phyloP scores from a whole-genome alignment of 805 yeast species.

The Candida ficus region DNA sequence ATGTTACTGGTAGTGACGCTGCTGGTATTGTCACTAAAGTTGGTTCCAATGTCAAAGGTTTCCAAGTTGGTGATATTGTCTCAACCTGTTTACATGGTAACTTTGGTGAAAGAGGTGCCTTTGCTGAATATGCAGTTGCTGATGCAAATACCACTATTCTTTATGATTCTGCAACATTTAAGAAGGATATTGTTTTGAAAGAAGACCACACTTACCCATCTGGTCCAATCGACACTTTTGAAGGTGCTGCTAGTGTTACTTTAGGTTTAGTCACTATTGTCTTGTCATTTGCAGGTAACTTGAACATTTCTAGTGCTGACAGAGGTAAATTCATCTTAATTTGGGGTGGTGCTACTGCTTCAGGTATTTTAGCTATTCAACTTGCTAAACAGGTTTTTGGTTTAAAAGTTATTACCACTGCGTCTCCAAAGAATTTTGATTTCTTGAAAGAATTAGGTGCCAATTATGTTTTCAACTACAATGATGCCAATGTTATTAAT shows the following conservation, averaged over 20 bases:
- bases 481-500: slow-evolving; percentile 39
- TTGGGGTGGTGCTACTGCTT: slow-evolving; percentile 68
- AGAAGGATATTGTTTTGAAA: slow-evolving; percentile 17
- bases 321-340: slow-evolving; percentile 38
- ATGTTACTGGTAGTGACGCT: slow-evolving; percentile 54
- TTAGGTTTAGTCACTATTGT: slow-evolving; percentile 40
- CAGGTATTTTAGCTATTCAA: slow-evolving; percentile 57
- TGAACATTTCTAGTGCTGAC: slow-evolving; percentile 36
- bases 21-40: slow-evolving; percentile 53
- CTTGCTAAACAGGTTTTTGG: slow-evolving; percentile 44
- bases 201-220: slow-evolving; percentile 26
- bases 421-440: slow-evolving; percentile 42
- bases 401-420: slow-evolving; percentile 40
- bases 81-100: slow-evolving; percentile 53
- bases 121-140: slow-evolving; percentile 47
- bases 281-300: slow-evolving; percentile 42
- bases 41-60: slow-evolving; percentile 37
- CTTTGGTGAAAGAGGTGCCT: slow-evolving; percentile 47
- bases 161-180: slow-evolving; percentile 11
- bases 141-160: slow-evolving; percentile 38
- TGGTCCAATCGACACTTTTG: slow-evolving; percentile 43
- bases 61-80: slow-evolving; percentile 53
- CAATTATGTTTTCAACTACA: slow-evolving; percentile 44
- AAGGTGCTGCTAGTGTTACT: slow-evolving; percentile 53
- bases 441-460: slow-evolving; percentile 44